These are phyloP conservation scores for Diutina sp. DNA, from an alignment of 1,139 yeast species.

Conservation along the genomic window DNA sequence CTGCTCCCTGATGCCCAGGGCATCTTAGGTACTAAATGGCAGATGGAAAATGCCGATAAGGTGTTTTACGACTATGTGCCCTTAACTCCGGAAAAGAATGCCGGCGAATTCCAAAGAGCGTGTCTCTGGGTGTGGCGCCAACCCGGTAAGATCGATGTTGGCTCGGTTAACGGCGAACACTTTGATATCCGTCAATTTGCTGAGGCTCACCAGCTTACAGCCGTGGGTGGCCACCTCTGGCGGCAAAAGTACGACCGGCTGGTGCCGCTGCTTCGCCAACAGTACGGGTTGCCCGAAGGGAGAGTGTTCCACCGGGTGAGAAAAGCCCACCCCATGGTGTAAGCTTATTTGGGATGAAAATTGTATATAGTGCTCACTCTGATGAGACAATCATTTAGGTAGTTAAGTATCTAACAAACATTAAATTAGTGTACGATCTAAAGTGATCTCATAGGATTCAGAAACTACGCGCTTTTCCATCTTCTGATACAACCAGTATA, in stretches of 20 bases:
- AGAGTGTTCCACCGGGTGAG: constrained; percentile 54
- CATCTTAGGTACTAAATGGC: constrained; percentile 36
- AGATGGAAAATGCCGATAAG: constrained; percentile 19
- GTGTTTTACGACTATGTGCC: constrained; percentile 61
- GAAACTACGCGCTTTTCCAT: too few relatives aligned
- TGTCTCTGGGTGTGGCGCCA: constrained; percentile 90
- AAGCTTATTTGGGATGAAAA: constrained; percentile 3
- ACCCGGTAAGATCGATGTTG: constrained; percentile 9
- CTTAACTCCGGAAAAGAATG: constrained; percentile 82
- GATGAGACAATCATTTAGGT: too few relatives aligned
- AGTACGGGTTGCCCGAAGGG: constrained; percentile 64
- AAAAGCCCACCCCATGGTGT: constrained; percentile 15
- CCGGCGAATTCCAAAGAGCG: constrained; percentile 61
- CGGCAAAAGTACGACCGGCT: constrained; percentile 76
- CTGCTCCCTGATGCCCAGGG: constrained; percentile 47
- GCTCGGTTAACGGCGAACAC: constrained; percentile 16
- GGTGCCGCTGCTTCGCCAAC: constrained; percentile 51
- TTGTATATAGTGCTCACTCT: background rate
- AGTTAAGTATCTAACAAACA: too few relatives aligned
- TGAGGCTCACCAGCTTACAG: constrained; percentile 35
- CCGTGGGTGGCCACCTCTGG: constrained; percentile 92
- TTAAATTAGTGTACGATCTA: too few relatives aligned
- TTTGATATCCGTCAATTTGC: constrained; percentile 70
- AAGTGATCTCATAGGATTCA: too few relatives aligned
- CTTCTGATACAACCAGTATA: too few relatives aligned